Evolutionary conservation across 1,284 basidiomycete genomes (phyloP).

Genomic region (Sanghuangporus weigelae): DNA sequence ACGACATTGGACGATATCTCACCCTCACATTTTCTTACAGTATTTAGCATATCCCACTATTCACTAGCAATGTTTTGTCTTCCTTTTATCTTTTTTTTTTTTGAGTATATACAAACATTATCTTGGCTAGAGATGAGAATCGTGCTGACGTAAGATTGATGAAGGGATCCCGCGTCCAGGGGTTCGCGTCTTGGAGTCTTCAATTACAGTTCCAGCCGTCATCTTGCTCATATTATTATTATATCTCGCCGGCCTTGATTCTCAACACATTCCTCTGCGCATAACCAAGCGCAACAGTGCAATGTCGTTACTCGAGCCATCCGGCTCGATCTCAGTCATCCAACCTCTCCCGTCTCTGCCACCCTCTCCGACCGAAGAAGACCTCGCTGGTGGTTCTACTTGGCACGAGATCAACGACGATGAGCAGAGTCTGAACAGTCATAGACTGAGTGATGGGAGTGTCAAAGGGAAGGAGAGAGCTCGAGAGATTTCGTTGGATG

Average conservation of each 20-base stretch:
- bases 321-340: slow-evolving; percentile 15
- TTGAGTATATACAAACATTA: not conserved
- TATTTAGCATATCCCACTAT: not conserved
- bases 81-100: not conserved
- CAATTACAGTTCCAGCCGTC: not conserved
- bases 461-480: slow-evolving; percentile 16
- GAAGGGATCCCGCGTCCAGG: not conserved
- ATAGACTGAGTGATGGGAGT: not conserved
- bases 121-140: not conserved
- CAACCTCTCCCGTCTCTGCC: slow-evolving; percentile 21
- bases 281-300: not conserved
- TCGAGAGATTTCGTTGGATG: slow-evolving; percentile 16
- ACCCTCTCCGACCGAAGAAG: slow-evolving; percentile 21
- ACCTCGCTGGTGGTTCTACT: slow-evolving; percentile 8
- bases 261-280: not conserved
- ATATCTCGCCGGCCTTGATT: not conserved
- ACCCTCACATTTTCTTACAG: not conserved
- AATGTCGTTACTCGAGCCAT: slow-evolving; percentile 13
- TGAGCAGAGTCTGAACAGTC: not conserved
- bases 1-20: not conserved
- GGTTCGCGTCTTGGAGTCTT: not conserved
- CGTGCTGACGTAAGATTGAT: slow-evolving; percentile 1
- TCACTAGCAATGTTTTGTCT: not conserved
- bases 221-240: not conserved
- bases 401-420: slow-evolving; percentile 16